Percentiles rank a stretch among this genome's conserved stretches.
These are phyloP conservation scores for Blastobotrys indianensis DNA, from an alignment of 1,139 yeast genomes.

Conservation along the genomic window DNA sequence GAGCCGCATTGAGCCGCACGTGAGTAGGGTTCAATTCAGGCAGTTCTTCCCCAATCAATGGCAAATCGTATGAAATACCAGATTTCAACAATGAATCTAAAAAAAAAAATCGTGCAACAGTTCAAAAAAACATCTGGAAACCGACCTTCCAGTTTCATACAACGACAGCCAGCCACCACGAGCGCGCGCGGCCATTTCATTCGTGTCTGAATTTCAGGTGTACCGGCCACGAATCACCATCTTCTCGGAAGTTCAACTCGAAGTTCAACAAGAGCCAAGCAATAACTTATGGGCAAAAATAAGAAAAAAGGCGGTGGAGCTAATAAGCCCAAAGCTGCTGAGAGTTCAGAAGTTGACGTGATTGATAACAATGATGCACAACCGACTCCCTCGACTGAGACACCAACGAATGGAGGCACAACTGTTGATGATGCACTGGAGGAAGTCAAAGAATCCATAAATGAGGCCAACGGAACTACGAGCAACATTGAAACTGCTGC, in stretches of 20 bases:
- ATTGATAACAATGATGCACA: neutral
- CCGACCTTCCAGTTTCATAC: no score
- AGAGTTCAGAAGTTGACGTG: slow-evolving; percentile 5
- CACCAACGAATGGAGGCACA: no score
- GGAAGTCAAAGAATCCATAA: neutral
- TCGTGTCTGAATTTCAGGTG: no score
- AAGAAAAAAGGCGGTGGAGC: slow-evolving; percentile 10
- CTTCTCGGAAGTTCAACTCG: neutral
- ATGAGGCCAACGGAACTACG: neutral
- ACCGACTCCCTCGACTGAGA: no score
- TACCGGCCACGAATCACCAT: neutral
- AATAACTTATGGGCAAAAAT: slow-evolving; percentile 12
- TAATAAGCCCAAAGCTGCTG: slow-evolving; percentile 2
- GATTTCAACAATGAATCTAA: no score
- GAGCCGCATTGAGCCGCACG: no score
- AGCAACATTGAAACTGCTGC: neutral
- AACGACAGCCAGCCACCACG: neutral
- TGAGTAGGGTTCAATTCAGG: no score
- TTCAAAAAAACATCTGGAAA: no score
- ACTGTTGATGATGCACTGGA: no score
- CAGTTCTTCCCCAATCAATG: no score
- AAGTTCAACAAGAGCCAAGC: neutral
- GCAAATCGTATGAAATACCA: no score
- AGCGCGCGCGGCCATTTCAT: neutral
- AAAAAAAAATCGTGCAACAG: no score